A percentile compares a stretch with the other conserved stretches of the same genome.
phyloP scores from a whole-genome alignment of 1,284 basidiomycete species.

The Puccinia sorghi region DNA sequence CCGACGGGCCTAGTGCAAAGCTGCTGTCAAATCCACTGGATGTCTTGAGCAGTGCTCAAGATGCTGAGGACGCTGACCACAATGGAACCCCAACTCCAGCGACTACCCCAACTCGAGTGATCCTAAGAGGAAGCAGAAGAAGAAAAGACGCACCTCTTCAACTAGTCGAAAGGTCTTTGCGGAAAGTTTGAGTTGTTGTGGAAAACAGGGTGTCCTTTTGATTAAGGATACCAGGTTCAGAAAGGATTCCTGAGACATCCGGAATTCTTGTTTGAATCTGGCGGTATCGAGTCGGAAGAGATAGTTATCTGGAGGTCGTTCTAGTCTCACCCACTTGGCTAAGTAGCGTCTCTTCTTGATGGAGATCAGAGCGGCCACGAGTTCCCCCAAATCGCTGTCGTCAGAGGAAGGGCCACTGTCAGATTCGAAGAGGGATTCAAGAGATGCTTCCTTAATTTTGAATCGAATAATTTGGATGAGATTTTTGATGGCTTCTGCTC shows the following conservation, averaged over 20 bases:
- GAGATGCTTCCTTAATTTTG: not conserved
- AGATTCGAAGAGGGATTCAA: no score
- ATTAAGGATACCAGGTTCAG: not conserved
- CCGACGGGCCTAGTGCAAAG: no score
- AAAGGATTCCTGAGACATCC: conserved; percentile 3
- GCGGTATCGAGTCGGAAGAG: not conserved
- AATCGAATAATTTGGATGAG: not conserved
- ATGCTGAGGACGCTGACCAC: no score
- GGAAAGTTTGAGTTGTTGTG: not conserved
- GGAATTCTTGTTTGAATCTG: conserved; percentile 6
- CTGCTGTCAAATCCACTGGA: no score
- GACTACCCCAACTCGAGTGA: no score
- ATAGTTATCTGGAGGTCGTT: not conserved
- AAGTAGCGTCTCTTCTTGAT: conserved; percentile 2
- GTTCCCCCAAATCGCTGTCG: not conserved
- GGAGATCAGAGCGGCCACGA: not conserved
- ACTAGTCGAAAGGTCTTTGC: not conserved
- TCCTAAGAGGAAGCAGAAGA: no score
- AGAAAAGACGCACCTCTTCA: no score
- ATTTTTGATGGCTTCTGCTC: not conserved
- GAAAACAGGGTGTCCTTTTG: not conserved
- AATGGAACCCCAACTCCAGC: no score
- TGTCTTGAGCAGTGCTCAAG: no score
- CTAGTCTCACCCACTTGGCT: not conserved
- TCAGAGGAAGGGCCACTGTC: not conserved